Percentiles rank a stretch among this genome's conserved stretches.
These are phyloP conservation scores for Biancaea sappan DNA, from an alignment of 306 rosid species.

Conservation along the genomic window DNA sequence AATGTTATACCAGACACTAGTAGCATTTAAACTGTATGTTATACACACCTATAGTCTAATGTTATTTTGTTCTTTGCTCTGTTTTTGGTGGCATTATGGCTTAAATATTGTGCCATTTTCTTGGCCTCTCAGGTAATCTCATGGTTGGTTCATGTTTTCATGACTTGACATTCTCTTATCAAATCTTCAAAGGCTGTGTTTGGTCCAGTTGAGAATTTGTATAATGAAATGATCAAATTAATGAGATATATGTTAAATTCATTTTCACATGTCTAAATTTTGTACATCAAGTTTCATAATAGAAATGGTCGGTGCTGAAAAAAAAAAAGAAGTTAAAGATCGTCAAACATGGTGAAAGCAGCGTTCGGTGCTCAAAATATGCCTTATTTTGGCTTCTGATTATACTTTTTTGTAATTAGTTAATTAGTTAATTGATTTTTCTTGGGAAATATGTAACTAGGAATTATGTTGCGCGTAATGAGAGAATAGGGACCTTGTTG, in stretches of 20 bases:
- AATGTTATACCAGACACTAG: conserved; percentile 13
- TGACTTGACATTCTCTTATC: not conserved
- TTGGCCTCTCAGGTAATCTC: not conserved
- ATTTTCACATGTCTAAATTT: not conserved
- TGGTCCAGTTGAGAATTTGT: not conserved
- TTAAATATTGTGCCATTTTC: not conserved
- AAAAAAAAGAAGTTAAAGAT: not conserved
- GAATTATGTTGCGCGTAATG: not conserved
- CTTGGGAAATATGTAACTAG: not conserved
- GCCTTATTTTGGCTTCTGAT: not conserved
- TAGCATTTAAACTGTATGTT: not conserved
- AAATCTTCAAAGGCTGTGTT: not conserved
- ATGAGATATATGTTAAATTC: not conserved
- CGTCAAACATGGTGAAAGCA: not conserved
- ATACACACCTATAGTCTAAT: not conserved
- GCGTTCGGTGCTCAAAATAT: not conserved
- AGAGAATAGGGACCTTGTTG: not conserved
- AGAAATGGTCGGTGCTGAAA: not conserved
- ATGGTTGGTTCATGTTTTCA: not conserved
- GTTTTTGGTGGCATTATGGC: not conserved
- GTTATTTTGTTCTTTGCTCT: not conserved
- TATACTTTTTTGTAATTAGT: not conserved
- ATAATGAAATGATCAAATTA: not conserved
- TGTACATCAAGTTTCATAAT: not conserved
- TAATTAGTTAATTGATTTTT: not conserved